Conservation (phyloP, 352 stramenopile species). For the Globisporangium polare region DNA sequence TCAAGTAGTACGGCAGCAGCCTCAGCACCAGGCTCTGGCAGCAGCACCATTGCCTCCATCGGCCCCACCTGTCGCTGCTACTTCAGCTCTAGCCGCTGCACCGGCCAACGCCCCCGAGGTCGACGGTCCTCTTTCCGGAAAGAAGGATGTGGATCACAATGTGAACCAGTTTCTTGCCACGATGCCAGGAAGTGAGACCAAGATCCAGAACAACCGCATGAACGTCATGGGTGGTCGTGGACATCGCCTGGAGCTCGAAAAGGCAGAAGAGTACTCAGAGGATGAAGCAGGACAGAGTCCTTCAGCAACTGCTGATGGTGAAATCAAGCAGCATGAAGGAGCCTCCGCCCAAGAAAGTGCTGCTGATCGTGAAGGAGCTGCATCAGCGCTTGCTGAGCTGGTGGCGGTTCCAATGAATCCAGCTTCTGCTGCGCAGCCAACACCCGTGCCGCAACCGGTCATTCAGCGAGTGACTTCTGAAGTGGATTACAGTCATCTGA, state of each 20-base stretch:
- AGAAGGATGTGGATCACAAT: constrained; percentile 39
- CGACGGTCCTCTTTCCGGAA: constrained; percentile 60
- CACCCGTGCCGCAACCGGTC: background rate
- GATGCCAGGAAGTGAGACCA: constrained; percentile 88
- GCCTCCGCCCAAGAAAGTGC: background rate
- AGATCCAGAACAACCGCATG: constrained; percentile 88
- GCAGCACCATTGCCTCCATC: constrained; percentile 1
- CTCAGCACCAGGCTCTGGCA: background rate
- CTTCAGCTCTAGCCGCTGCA: background rate
- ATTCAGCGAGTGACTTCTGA: background rate
- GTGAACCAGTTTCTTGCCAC: constrained; percentile 77
- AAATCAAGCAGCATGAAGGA: constrained; percentile 1
- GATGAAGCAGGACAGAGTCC: constrained; percentile 25
- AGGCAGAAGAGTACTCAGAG: constrained; percentile 33
- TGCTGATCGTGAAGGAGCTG: background rate
- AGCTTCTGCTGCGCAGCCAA: background rate
- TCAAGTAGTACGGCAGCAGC: constrained; percentile 9
- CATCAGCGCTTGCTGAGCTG: background rate
- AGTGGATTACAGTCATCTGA: constrained; percentile 19
- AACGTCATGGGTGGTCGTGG: constrained; percentile 91
- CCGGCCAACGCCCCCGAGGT: constrained; percentile 16
- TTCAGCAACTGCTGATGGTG: constrained; percentile 11
- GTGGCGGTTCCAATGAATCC: background rate
- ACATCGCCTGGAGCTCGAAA: constrained; percentile 81
- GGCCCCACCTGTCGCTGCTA: background rate